phyloP scores from a whole-genome alignment of 139 green algal genomes.

The Chlamydomonas eustigma region DNA sequence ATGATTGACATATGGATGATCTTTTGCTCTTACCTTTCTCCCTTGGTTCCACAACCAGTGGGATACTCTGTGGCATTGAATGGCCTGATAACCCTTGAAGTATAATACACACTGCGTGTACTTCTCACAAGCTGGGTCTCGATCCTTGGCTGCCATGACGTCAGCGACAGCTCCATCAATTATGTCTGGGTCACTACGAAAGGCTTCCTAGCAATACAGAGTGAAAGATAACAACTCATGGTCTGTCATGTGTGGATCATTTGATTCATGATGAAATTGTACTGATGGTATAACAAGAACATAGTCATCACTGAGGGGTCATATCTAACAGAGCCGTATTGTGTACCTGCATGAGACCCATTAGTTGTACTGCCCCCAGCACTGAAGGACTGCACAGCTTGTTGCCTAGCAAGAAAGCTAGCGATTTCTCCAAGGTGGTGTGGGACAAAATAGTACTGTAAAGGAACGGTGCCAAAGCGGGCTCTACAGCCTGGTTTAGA shows the following conservation, averaged over 20 bases:
- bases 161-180: constrained; percentile 70
- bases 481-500: constrained; percentile 62
- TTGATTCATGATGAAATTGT: no score
- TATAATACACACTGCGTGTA: constrained; percentile 84
- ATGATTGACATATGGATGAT: no score
- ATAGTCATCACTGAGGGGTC: no score
- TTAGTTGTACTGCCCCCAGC: constrained; percentile 80
- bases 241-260: no score
- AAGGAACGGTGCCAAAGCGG: constrained; percentile 79
- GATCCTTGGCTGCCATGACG: constrained; percentile 64
- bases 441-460: constrained; percentile 90
- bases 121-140: constrained; percentile 88
- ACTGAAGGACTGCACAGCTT: constrained; percentile 84
- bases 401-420: constrained; percentile 93
- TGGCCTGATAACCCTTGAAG: constrained; percentile 94
- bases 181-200: constrained; percentile 35
- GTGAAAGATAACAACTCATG: no score
- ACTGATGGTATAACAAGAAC: no score
- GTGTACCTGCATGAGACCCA: constrained; percentile 16
- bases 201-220: no score
- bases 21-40: constrained; percentile 57
- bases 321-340: no score
- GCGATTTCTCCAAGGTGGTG: constrained; percentile 57
- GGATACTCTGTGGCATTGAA: constrained; percentile 80
- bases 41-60: constrained; percentile 76